Base-by-base conservation (phyloP, 2,329 filamentous ascomycete genomes). In the Calonectria honghensis region DNA sequence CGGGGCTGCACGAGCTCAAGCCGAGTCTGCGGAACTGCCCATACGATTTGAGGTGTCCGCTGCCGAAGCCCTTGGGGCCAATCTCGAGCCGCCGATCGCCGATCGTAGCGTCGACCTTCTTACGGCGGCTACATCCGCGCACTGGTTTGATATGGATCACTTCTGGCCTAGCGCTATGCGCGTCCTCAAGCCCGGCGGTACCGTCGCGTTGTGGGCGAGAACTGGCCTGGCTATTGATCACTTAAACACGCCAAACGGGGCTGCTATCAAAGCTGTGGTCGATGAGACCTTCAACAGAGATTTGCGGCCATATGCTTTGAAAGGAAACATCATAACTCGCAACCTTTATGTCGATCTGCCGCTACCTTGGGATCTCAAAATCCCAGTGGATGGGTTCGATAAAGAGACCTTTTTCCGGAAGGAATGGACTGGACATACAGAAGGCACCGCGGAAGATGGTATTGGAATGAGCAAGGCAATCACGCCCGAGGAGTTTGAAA, bases 61-160 rank as follows among this genome's bases (percentile, higher is more conserved):
- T 0, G 89, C 89, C 2, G 89, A 91, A 75, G 81, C 84, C 0
- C 83, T 90, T 3, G 85, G 83, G 2, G n/a, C 5, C 4, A 7
- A 59, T 27, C 20, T 85, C 16, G 82, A 51, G 76, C 73, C 51
- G 32, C 78, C 79, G 0, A 73, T 88, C 6, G 75, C 75, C 1
- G 83, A 84, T 37, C 77, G 71, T 13, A 85, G 81, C 67, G 86
- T 90, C 7, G 89, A 91, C 77, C 80, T 91, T n/a, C 83, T 91
- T 75, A 88, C 85, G 0, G 86, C 86, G 83, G 88, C 88, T 0
- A 89, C 85, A 10, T 86, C 89, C 0, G 89, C 89, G 0, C 91
- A 92, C 80, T 92, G 90, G 90, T 91, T 92, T 82, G 85, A 92
- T 75, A 86, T 91, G 85, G 75, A 83, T 0, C 67, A 67, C 0